phyloP scores from a whole-genome alignment of 257 asterid genomes.

The Nicotiana tabacum region DNA sequence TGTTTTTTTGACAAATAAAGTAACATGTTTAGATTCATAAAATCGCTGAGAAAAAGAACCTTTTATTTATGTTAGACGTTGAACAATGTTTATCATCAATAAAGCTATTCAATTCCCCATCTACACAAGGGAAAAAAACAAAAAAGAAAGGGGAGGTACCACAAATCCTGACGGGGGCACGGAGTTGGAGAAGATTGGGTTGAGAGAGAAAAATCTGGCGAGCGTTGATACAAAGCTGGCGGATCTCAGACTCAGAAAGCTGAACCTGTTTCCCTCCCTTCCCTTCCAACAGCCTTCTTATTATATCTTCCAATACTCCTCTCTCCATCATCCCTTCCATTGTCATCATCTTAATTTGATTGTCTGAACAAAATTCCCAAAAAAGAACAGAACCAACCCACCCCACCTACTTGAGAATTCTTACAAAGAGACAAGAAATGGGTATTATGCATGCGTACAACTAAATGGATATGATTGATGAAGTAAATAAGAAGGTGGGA shows the following conservation, averaged over 20 bases:
- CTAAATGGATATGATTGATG: background rate
- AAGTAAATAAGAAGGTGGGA: background rate
- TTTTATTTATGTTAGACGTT: background rate
- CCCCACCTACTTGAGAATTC: too few relatives aligned
- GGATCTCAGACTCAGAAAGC: slow-evolving; percentile 68
- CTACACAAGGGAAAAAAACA: background rate
- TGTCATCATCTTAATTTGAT: slow-evolving; percentile 45
- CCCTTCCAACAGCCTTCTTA: slow-evolving; percentile 51
- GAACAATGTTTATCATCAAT: background rate
- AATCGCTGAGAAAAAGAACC: background rate
- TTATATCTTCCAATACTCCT: slow-evolving; percentile 55
- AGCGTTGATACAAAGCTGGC: slow-evolving; percentile 64
- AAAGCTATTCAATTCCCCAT: background rate
- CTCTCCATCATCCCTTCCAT: slow-evolving; percentile 60
- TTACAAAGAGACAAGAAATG: background rate
- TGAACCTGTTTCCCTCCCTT: slow-evolving; percentile 60
- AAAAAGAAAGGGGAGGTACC: slow-evolving; percentile 21
- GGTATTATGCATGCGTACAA: background rate
- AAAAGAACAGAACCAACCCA: too few relatives aligned
- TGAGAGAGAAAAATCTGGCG: slow-evolving; percentile 61
- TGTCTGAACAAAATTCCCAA: background rate
- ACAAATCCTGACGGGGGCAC: slow-evolving; percentile 58
- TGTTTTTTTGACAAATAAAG: background rate
- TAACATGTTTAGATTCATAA: background rate
- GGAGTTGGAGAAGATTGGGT: slow-evolving; percentile 48